A percentile compares a stretch with the other conserved stretches of the same genome.
These are phyloP conservation scores for Capsella bursapastoris DNA, from an alignment of 345 rosid genomes.

Conservation along the genomic window DNA sequence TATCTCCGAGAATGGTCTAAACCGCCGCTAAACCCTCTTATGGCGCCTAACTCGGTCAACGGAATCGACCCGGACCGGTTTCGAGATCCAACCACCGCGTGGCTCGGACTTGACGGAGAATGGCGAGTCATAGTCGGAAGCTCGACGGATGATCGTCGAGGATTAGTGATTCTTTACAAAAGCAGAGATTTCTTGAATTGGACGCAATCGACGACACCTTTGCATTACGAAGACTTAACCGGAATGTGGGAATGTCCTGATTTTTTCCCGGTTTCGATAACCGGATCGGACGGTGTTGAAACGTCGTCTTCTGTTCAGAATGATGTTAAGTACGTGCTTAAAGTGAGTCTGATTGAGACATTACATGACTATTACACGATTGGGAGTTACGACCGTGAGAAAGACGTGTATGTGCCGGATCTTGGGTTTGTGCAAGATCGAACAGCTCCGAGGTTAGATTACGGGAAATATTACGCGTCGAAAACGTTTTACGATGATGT, in stretches of 20 bases:
- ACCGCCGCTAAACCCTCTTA: constrained; percentile 57
- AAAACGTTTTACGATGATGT: constrained; percentile 66
- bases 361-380: constrained; percentile 55
- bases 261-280: constrained; percentile 59
- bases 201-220: constrained; percentile 48
- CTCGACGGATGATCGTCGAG: constrained; percentile 49
- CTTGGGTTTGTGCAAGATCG: constrained; percentile 51
- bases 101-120: constrained; percentile 47
- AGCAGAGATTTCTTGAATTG: constrained; percentile 65
- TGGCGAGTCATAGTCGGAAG: constrained; percentile 44
- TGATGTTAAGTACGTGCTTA: constrained; percentile 56
- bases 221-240: constrained; percentile 55
- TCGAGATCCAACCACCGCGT: constrained; percentile 86
- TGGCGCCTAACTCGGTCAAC: constrained; percentile 46
- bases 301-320: constrained; percentile 20
- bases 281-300: constrained; percentile 36
- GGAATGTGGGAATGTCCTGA: constrained; percentile 95
- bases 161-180: constrained; percentile 56
- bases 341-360: constrained; percentile 57
- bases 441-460: constrained; percentile 61
- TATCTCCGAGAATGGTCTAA: constrained; percentile 73
- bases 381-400: constrained; percentile 49
- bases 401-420: constrained; percentile 58
- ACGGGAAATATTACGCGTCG: constrained; percentile 76
- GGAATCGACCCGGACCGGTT: constrained; percentile 56